A percentile compares a stretch with the other conserved stretches of the same genome.
Conservation (phyloP, 495 filamentous ascomycete species). For the Aspergillus carlsbadensis region DNA sequence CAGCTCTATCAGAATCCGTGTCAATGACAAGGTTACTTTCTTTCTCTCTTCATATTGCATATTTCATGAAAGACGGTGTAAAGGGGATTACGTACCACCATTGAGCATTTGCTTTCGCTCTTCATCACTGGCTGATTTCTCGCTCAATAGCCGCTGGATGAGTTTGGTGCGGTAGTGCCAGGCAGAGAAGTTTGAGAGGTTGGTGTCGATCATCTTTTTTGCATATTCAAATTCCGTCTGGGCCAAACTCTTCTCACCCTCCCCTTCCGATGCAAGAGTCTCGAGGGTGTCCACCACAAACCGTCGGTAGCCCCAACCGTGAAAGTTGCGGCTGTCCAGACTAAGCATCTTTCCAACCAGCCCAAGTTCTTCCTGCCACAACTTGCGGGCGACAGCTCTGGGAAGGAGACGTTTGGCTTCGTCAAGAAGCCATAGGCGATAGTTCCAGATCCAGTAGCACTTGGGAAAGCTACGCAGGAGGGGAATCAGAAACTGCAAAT, state of each 20-base stretch:
- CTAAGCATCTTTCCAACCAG: conserved; percentile 83
- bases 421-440: conserved; percentile 83
- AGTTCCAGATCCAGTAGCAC: conserved; percentile 99
- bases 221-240: conserved; percentile 88
- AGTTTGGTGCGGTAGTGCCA: conserved; percentile 90
- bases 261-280: conserved; percentile 46
- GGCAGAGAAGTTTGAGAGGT: conserved; percentile 93
- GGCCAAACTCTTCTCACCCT: conserved; percentile 52
- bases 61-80: background rate
- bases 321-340: conserved; percentile 89
- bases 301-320: conserved; percentile 92
- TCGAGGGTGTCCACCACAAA: conserved; percentile 70
- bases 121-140: conserved; percentile 59
- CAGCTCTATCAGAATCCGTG: conserved; percentile 54
- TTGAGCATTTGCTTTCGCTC: conserved; percentile 69
- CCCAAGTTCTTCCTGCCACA: conserved; percentile 82
- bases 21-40: background rate
- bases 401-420: conserved; percentile 65
- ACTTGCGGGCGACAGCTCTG: conserved; percentile 45
- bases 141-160: conserved; percentile 71
- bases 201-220: conserved; percentile 74
- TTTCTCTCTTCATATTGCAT: conserved; percentile 3
- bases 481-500: conserved; percentile 78
- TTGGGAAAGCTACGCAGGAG: conserved; percentile 85
- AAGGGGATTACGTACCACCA: conserved; percentile 54